Percentiles rank a stretch among this genome's conserved stretches.
These are phyloP conservation scores for Trichoderma sp. DNA, from an alignment of 2,329 filamentous ascomycete species.

Conservation along the genomic window DNA sequence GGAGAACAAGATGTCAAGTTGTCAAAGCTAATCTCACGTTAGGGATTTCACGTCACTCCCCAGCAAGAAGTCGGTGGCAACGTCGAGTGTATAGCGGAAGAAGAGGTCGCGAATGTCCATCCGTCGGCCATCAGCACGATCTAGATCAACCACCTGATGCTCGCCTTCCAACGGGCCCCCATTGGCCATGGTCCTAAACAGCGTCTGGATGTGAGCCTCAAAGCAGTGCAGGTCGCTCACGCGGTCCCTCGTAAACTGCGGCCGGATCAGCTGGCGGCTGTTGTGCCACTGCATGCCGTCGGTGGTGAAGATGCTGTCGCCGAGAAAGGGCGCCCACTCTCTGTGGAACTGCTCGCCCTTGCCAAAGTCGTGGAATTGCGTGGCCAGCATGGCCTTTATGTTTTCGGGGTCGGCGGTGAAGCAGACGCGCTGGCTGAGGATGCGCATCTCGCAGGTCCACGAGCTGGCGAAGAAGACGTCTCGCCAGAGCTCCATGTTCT, in stretches of 20 bases:
- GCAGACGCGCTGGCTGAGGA: slow-evolving; percentile 61
- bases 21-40: slow-evolving; percentile 42
- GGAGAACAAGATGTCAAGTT: neutral
- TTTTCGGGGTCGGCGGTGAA: slow-evolving; percentile 85
- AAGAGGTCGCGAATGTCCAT: slow-evolving; percentile 76
- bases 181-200: slow-evolving; percentile 69
- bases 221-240: slow-evolving; percentile 80
- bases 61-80: slow-evolving; percentile 83
- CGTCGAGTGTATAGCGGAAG: slow-evolving; percentile 83
- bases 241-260: slow-evolving; percentile 84
- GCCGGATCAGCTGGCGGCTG: slow-evolving; percentile 78
- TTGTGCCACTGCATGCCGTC: slow-evolving; percentile 79
- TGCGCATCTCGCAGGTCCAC: slow-evolving; percentile 62
- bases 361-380: slow-evolving; percentile 81
- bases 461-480: slow-evolving; percentile 47
- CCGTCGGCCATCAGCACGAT: slow-evolving; percentile 61
- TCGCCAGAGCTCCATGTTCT: slow-evolving; percentile 64
- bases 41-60: slow-evolving; percentile 70
- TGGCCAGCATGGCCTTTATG: slow-evolving; percentile 83
- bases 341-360: slow-evolving; percentile 74
- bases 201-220: slow-evolving; percentile 72
- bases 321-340: slow-evolving; percentile 76
- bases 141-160: slow-evolving; percentile 63
- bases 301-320: slow-evolving; percentile 74
- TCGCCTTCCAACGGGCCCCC: slow-evolving; percentile 59